phyloP scores from a whole-genome alignment of 164 flowering plant genomes.

The Piper longum region DNA sequence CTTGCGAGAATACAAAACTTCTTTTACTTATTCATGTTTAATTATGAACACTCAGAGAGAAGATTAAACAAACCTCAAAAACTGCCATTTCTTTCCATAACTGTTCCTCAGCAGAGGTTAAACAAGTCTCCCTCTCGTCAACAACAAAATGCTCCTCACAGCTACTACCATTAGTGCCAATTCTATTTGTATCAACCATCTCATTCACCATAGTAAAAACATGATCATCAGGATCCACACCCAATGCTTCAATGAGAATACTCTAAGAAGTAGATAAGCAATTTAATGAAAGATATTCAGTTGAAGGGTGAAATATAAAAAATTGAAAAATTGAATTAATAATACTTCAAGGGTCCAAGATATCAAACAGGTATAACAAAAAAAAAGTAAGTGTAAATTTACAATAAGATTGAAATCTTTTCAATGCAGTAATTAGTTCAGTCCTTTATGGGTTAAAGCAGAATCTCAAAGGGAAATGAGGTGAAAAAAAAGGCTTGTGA shows the following conservation, averaged over 20 bases:
- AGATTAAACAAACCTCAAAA: constrained; percentile 48
- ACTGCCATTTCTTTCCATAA: constrained; percentile 87
- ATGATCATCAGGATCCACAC: constrained; percentile 39
- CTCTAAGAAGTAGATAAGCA: constrained; percentile 32
- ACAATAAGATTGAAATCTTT: too few species aligned
- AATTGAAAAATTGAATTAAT: too few species aligned
- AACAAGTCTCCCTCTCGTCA: constrained; percentile 70
- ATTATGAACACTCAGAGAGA: background rate
- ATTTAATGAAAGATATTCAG: background rate
- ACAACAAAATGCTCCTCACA: constrained; percentile 60
- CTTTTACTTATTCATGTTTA: too few species aligned
- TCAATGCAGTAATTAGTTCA: too few species aligned
- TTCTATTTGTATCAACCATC: constrained; percentile 39
- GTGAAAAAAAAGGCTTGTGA: too few species aligned
- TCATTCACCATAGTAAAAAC: constrained; percentile 58
- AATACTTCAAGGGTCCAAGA: too few species aligned
- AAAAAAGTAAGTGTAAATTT: too few species aligned
- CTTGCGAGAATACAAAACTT: too few species aligned
- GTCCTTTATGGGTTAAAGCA: too few species aligned
- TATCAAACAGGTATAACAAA: too few species aligned
- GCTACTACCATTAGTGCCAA: constrained; percentile 24
- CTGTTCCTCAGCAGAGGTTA: constrained; percentile 83
- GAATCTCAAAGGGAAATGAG: too few species aligned
- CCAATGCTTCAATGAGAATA: constrained; percentile 49
- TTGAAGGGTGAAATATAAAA: too few species aligned